Evolutionary conservation across 1,284 basidiomycete genomes (phyloP), one percentile per base, ranked within the genome.

Genomic region (Sutorius eximius): DNA sequence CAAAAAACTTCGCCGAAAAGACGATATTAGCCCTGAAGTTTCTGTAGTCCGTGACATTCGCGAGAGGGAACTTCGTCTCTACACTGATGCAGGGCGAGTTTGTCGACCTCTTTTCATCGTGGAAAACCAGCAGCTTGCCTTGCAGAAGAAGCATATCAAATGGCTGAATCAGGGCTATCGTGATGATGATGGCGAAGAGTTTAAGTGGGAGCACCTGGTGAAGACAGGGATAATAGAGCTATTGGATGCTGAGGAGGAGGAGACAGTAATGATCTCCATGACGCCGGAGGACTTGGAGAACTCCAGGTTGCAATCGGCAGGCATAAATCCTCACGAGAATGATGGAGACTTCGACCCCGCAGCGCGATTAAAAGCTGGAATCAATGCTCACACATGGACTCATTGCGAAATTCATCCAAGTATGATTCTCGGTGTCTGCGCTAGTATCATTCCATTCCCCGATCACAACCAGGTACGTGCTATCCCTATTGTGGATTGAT

Each of bases 221-320:
- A 89, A 91, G 63, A 83, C 84, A 37, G 97, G 96, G 58, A 85
- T 98, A 49, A 85, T 99, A 60, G 97, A 99, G 74, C 81, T 97
- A 53, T 76, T 99, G 66, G 97, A 99, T 73, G 96, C 97, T 0
- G 96, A 99, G 71, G 97, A 99, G 73, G 96, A 99, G 75, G 97
- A 99, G 75, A 98, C 96, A 1, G 95, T 97, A 52, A 94, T 99
- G 89, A 99, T 99, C 62, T 95, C 93, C 61, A 99, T 99, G 97
- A 94, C 92, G 3, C 88, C 93, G 1, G 93, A 98, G 65, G 97
- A 99, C 71, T 75, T 99, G 55, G 93, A 97, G 71, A 87, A 85
- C 59, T 91, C 92, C 7, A 78, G 90, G 49, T 73, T 86, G 64
- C 85, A 88, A 66, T 81, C 83, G 55, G 77, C 77, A 48, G 86